phyloP scores from a whole-genome alignment of 805 yeast species.

The Pichia kluyveri region DNA sequence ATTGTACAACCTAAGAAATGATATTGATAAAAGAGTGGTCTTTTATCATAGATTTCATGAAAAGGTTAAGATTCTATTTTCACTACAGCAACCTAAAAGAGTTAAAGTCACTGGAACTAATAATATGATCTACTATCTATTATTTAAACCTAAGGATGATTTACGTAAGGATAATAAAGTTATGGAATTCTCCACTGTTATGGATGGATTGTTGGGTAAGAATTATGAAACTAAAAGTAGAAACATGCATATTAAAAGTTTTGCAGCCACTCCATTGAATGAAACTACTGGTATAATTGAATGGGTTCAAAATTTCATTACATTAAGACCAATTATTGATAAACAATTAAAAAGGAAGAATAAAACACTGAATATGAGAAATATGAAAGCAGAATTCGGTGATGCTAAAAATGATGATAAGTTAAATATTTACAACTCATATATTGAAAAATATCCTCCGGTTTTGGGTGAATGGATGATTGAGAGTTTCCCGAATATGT shows the following conservation, averaged over 20 bases:
- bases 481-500: constrained; percentile 83
- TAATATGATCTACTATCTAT: constrained; percentile 60
- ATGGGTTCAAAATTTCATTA: constrained; percentile 70
- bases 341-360: constrained; percentile 16
- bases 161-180: constrained; percentile 91
- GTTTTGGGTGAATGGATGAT: constrained; percentile 83
- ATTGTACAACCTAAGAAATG: constrained; percentile 35
- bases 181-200: constrained; percentile 82
- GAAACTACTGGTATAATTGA: constrained; percentile 88
- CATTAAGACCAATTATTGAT: constrained; percentile 55
- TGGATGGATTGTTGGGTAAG: constrained; percentile 60
- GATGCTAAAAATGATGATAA: constrained; percentile 15
- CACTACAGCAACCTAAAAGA: constrained; percentile 83
- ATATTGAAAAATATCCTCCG: constrained; percentile 42
- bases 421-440: constrained; percentile 27
- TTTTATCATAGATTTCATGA: constrained; percentile 53
- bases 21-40: constrained; percentile 20
- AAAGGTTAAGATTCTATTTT: constrained; percentile 59
- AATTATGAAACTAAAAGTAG: constrained; percentile 70
- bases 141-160: constrained; percentile 85
- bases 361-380: constrained; percentile 21
- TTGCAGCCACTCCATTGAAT: constrained; percentile 81
- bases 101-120: constrained; percentile 70
- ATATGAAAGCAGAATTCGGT: constrained; percentile 18
- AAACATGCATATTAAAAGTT: constrained; percentile 61